phyloP scores from a whole-genome alignment of 495 filamentous ascomycete genomes.

The Ramalina intermedia region DNA sequence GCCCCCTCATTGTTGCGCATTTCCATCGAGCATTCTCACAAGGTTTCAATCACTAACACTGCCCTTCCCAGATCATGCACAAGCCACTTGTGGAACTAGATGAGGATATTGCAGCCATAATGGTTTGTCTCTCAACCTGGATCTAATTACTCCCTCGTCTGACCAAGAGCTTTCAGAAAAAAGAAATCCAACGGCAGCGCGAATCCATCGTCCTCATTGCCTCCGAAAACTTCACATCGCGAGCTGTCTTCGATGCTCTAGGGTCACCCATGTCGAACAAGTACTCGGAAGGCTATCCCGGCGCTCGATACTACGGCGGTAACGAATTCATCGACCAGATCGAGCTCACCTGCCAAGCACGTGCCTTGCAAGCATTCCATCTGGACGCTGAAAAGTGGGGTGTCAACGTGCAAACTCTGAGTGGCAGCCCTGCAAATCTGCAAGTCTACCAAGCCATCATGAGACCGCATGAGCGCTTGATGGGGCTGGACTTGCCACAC shows the following conservation, averaged over 20 bases:
- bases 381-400: constrained; percentile 84
- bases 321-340: constrained; percentile 98
- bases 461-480: constrained; percentile 82
- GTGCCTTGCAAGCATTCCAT: constrained; percentile 84
- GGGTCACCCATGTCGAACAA: constrained; percentile 94
- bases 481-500: constrained; percentile 96
- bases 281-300: constrained; percentile 98
- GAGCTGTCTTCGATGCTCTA: constrained; percentile 77
- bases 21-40: background rate
- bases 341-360: constrained; percentile 89
- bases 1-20: constrained; percentile 1
- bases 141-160: background rate
- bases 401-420: constrained; percentile 95
- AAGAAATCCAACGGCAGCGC: constrained; percentile 92
- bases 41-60: constrained; percentile 28
- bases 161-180: constrained; percentile 43
- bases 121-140: constrained; percentile 44
- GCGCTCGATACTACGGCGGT: constrained; percentile 96
- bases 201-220: constrained; percentile 98
- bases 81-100: constrained; percentile 70
- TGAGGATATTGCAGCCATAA: constrained; percentile 84
- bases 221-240: constrained; percentile 82
- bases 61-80: constrained; percentile 67
- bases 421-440: constrained; percentile 77
- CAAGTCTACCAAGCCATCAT: constrained; percentile 99